Base-by-base conservation (phyloP, 352 stramenopile species). In the Pilasporangium apinafurcum region DNA sequence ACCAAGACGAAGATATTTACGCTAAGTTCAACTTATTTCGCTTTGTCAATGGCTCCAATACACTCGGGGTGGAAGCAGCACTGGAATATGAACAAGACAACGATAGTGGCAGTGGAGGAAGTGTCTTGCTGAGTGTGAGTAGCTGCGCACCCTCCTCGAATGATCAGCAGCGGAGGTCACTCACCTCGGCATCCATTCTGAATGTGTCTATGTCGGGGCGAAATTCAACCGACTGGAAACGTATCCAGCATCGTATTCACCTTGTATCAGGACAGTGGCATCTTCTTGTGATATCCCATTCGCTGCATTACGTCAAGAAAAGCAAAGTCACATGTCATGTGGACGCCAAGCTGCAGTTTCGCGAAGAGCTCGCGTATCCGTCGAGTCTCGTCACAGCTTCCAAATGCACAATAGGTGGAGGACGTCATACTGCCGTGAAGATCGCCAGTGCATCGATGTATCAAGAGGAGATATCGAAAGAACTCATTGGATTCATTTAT, bases 291-390 rank as follows among this genome's bases (percentile, higher is more conserved):
- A 52, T 93, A 18, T 67, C 70, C 1, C 82, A 93, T 43, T 88
- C 74, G 22, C 56, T 89, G 24, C 82, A 90, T 24, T 93, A 93
- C 51, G 70, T 93, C 16, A 88, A 86, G 44, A 90, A 90, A 54
- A 93, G 82, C 43, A 78, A 80, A 50, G 74, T 93, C 24, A 76
- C 75, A 31, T 90, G 78, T 44, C 73, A 72, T 39, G 55, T 93
- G 9, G 75, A 92, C 22, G 66, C 45, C 6, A 65, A 66, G 18
- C 48, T 61, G 9, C 76, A 86, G 39, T 89, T 89, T 43, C 63
- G 60, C 8, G 70, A 87, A 41, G 82, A 91, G 37, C 61, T 93
- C 1, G 62, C 83, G 25, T 93, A 91, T 48, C 82, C 82, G 4
- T 85, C 79, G 0, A 68, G 70, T 12, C 48, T 90, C 1, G 77